These are phyloP conservation scores for Multifurca ochricompacta DNA, from an alignment of 768 basidiomycete species.

Conservation along the genomic window DNA sequence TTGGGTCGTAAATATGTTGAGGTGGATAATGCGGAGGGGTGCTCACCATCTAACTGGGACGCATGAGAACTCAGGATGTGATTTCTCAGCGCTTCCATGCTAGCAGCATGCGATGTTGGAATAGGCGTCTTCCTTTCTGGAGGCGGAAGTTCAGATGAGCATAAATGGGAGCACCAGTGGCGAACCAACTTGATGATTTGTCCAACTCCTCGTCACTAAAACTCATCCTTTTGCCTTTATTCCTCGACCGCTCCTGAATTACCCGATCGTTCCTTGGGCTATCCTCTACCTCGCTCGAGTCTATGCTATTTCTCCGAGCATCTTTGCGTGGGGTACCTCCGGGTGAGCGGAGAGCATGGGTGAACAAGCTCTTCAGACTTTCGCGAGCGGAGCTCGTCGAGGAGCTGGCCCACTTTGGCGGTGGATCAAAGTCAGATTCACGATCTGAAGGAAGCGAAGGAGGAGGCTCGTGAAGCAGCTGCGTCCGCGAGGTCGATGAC, in stretches of 20 bases:
- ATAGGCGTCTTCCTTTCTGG: conserved; percentile 2
- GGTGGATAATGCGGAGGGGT: background rate
- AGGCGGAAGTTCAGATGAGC: background rate
- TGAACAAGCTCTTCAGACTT: conserved; percentile 15
- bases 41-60: conserved; percentile 7
- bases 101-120: conserved; percentile 10
- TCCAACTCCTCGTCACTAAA: conserved; percentile 20
- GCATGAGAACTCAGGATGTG: conserved; percentile 7
- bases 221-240: conserved; percentile 19
- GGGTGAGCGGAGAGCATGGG: conserved; percentile 15
- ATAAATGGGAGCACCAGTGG: background rate
- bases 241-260: conserved; percentile 17
- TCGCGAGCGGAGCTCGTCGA: conserved; percentile 14
- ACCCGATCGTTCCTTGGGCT: conserved; percentile 19
- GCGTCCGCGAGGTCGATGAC: conserved; percentile 14
- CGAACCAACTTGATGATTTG: conserved; percentile 15
- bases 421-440: conserved; percentile 21
- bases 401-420: conserved; percentile 13
- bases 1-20: background rate
- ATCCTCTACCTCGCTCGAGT: conserved; percentile 22
- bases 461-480: conserved; percentile 18
- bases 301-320: conserved; percentile 20
- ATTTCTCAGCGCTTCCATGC: conserved; percentile 15
- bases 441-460: conserved; percentile 18
- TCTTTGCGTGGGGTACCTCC: conserved; percentile 11